Evolutionary conservation across 768 basidiomycete genomes (phyloP), one percentile per base, ranked within the genome.

Genomic region (Sistotremastrum niveocremeum): DNA sequence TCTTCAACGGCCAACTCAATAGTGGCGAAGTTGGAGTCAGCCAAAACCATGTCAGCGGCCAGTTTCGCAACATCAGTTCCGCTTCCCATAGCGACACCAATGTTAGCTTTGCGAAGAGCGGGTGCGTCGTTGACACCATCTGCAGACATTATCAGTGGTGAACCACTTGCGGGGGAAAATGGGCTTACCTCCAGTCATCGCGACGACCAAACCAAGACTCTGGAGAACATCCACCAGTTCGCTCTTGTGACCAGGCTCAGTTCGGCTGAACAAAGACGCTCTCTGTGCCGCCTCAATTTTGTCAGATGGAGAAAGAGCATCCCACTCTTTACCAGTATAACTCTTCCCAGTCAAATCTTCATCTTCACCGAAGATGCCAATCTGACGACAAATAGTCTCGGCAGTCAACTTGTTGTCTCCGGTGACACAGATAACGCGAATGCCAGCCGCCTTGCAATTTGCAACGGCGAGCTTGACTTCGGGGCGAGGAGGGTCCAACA

Each of bases 121-220:
- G 93, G 93, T 2, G 95, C 94, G 57, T 99, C 94, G 54, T 99
- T 99, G 47, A 99, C 95, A 55, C 94, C 94, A 58, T 98, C 94
- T 48, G 90, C 91, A 46, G 88, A 91, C 87, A 89, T 51, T 11
- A 37, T n/a, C n/a, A n/a, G n/a, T n/a, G n/a, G n/a, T n/a, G n/a
- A n/a, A n/a, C 36, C n/a, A n/a, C n/a, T n/a, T n/a, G n/a, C n/a
- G n/a, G n/a, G n/a, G n/a, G n/a, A n/a, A 10, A 2, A 20, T 20
- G 20, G 20, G 20, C 20, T 20, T 20, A 20, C 20, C 20, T 20
- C 72, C 49, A 39, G 81, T 87, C 94, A 99, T 99, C 8, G 94
- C 94, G 30, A 95, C 91, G 39, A 98, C 91, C 51, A 94, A 65
- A 10, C 88, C 94, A 47, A 91, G 71, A 53, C 81, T 78, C 61